Conservation (phyloP, 352 stramenopile genomes). For the Globisporangium mamillatum region DNA sequence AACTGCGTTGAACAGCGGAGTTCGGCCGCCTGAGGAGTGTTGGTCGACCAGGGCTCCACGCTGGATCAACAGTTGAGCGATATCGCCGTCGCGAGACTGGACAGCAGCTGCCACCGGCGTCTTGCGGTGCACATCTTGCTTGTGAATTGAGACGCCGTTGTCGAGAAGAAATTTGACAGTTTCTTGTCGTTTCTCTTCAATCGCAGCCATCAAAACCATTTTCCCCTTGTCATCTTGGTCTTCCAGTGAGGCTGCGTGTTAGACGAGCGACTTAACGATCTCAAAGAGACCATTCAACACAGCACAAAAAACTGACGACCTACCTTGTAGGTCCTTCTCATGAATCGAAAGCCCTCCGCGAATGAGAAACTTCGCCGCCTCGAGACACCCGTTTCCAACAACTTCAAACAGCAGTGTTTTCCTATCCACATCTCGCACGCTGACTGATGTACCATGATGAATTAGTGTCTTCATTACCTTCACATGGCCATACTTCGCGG, state of each 20-base stretch:
- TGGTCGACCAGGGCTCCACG: too few species aligned
- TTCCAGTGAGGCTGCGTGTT: neutral
- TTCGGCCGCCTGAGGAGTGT: neutral
- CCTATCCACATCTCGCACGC: neutral
- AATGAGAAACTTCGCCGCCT: neutral
- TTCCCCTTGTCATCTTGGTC: neutral
- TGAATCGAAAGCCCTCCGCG: neutral
- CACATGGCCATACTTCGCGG: neutral
- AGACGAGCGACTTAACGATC: neutral
- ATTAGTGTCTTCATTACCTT: neutral
- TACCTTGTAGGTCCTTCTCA: neutral
- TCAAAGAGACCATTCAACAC: neutral
- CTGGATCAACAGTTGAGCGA: neutral
- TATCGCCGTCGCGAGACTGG: neutral
- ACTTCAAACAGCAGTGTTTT: neutral
- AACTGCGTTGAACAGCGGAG: neutral
- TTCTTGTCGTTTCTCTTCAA: neutral
- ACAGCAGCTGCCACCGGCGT: neutral
- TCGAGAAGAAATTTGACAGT: neutral
- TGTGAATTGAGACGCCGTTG: neutral
- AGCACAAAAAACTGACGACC: neutral
- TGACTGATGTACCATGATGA: neutral
- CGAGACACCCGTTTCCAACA: neutral
- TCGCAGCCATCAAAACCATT: neutral
- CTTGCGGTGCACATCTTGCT: too few species aligned